phyloP scores from a whole-genome alignment of 1,139 yeast genomes.

The Blastobotrys arbuscula region DNA sequence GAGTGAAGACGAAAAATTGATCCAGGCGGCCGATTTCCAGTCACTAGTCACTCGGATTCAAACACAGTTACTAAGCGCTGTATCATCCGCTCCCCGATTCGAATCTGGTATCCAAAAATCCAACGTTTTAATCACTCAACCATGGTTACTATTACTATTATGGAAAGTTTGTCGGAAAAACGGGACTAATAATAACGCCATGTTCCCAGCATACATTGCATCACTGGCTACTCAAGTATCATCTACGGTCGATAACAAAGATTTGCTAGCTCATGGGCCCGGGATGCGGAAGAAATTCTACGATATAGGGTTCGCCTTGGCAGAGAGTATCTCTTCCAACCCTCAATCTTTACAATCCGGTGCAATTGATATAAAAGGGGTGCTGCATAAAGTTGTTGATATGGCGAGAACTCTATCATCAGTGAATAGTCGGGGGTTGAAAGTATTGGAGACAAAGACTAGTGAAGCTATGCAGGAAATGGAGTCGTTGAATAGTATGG shows the following conservation, averaged over 20 bases:
- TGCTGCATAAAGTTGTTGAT: constrained; percentile 4
- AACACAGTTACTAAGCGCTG: constrained; percentile 11
- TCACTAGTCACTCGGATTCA: constrained; percentile 8
- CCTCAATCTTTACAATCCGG: constrained; percentile 9
- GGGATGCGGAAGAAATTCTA: constrained; percentile 18
- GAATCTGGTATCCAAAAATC: constrained; percentile 15
- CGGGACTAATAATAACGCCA: constrained; percentile 6
- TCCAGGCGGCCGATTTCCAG: not conserved
- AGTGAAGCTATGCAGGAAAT: constrained; percentile 11
- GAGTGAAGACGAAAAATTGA: constrained; percentile 6
- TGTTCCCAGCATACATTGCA: constrained; percentile 14
- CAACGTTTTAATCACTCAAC: constrained; percentile 17
- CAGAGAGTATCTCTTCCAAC: constrained; percentile 10
- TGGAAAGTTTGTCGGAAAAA: constrained; percentile 12
- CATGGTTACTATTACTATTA: constrained; percentile 15
- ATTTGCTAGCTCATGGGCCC: constrained; percentile 17
- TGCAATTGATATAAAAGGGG: constrained; percentile 3
- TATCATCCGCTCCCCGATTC: constrained; percentile 11
- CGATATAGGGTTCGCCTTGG: constrained; percentile 15
- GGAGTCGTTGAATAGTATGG: constrained; percentile 2
- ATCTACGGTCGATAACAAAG: constrained; percentile 13
- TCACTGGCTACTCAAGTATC: constrained; percentile 12
- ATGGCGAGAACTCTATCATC: constrained; percentile 8
- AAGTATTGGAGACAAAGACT: constrained; percentile 6
- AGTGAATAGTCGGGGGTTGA: not conserved